phyloP scores from a whole-genome alignment of 139 green algal species.

The Tetradesmus lagerheimii region DNA sequence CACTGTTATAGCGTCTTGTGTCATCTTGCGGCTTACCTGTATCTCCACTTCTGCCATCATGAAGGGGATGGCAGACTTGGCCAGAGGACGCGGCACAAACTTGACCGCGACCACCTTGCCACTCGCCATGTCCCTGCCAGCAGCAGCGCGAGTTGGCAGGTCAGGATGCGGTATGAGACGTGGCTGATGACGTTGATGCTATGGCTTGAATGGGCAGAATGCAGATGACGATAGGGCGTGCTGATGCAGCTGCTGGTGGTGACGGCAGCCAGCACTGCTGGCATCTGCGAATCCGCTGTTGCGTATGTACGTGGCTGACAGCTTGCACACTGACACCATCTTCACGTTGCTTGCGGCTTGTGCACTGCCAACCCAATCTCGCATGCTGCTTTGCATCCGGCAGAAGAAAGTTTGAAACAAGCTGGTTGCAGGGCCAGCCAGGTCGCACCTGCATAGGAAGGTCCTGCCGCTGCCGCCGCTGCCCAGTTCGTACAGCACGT shows the following conservation, averaged over 20 bases:
- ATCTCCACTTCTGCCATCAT: conserved; percentile 66
- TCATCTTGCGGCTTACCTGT: conserved; percentile 22
- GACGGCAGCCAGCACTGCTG: no score
- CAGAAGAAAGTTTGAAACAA: no score
- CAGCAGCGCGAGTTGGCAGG: no score
- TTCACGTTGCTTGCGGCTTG: no score
- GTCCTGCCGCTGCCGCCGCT: conserved; percentile 74
- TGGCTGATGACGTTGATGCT: no score
- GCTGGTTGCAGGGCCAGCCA: neutral
- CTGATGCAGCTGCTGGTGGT: no score
- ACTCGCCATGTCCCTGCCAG: conserved; percentile 51
- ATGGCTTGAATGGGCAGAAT: no score
- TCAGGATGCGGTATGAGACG: no score
- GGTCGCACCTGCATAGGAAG: conserved; percentile 61
- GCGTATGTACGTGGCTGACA: no score
- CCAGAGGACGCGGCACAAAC: conserved; percentile 70
- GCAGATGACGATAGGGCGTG: no score
- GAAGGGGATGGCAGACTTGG: conserved; percentile 62
- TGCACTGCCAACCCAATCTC: neutral
- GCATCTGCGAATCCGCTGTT: neutral
- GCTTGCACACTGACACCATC: no score
- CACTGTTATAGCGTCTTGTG: neutral
- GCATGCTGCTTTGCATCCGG: no score
- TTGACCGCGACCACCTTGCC: conserved; percentile 67
- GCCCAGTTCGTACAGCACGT: conserved; percentile 50